These are phyloP conservation scores for Penicillium sp. DNA, from an alignment of 2,329 filamentous ascomycete genomes.

Conservation along the genomic window DNA sequence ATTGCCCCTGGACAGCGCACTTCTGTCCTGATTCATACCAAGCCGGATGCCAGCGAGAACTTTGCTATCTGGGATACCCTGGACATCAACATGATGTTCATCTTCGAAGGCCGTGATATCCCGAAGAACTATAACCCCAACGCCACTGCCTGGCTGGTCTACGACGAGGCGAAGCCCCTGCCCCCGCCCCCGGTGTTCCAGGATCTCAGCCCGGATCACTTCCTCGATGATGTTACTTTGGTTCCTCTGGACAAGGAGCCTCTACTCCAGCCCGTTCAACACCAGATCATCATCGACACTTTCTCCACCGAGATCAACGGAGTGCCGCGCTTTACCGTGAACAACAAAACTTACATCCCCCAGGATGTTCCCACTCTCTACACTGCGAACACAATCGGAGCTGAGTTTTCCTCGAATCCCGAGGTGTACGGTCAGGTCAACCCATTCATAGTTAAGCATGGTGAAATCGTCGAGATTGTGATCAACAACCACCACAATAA, in stretches of 20 bases:
- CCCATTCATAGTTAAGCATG: slow-evolving; percentile 62
- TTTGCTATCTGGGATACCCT: slow-evolving; percentile 66
- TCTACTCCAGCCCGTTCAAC: slow-evolving; percentile 27
- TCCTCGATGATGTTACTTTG: slow-evolving; percentile 60
- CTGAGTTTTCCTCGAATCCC: slow-evolving; percentile 51
- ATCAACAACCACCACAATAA: slow-evolving; percentile 36
- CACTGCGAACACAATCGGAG: slow-evolving; percentile 62
- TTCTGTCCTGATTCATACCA: slow-evolving; percentile 55
- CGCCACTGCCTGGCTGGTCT: slow-evolving; percentile 48
- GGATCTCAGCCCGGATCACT: slow-evolving; percentile 48
- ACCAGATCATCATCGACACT: slow-evolving; percentile 38
- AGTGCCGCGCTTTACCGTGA: slow-evolving; percentile 58
- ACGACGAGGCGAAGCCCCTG: slow-evolving; percentile 46
- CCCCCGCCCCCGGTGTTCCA: slow-evolving; percentile 53
- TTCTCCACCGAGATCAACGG: slow-evolving; percentile 67
- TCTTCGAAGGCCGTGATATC: slow-evolving; percentile 39
- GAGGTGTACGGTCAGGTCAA: slow-evolving; percentile 65
- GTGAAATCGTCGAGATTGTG: slow-evolving; percentile 43
- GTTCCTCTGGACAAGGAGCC: slow-evolving; percentile 23
- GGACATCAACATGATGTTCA: slow-evolving; percentile 55
- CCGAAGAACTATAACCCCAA: slow-evolving; percentile 62
- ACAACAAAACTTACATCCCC: slow-evolving; percentile 68
- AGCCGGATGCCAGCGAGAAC: slow-evolving; percentile 57
- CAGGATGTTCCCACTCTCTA: slow-evolving; percentile 79
- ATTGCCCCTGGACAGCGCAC: slow-evolving; percentile 63